Conservation (phyloP, 2,329 filamentous ascomycete species). For the Zalaria sp. region DNA sequence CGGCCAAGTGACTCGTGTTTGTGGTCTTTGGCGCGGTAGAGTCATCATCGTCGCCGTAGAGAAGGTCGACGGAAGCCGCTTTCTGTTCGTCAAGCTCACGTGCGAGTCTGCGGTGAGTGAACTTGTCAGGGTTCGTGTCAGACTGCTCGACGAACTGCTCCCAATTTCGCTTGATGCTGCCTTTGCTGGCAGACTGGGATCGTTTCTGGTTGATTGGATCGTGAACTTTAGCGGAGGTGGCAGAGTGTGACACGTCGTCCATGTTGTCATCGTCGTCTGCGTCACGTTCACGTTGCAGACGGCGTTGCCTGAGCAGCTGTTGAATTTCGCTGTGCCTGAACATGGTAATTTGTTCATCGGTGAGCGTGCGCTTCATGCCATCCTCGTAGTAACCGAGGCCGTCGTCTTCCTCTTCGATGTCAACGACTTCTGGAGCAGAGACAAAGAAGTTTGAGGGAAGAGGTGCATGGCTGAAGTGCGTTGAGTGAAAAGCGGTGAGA, state of each 20-base stretch:
- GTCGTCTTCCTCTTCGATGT: slow-evolving; percentile 44
- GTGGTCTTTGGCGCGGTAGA: not conserved
- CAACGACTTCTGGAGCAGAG: slow-evolving; percentile 7
- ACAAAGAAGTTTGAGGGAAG: slow-evolving; percentile 12
- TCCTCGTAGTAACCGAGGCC: slow-evolving; percentile 74
- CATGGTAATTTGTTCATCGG: slow-evolving; percentile 79
- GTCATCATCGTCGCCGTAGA: slow-evolving; percentile 24
- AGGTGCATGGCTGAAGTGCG: slow-evolving; percentile 21
- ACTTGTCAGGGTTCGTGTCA: slow-evolving; percentile 20
- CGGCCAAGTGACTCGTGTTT: not conserved
- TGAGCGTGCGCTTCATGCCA: slow-evolving; percentile 76
- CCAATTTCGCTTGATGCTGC: slow-evolving; percentile 18
- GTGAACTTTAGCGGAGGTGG: slow-evolving; percentile 1
- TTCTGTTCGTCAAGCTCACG: slow-evolving; percentile 29
- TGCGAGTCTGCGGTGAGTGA: slow-evolving; percentile 30
- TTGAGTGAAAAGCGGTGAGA: slow-evolving; percentile 21
- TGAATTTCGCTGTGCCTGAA: slow-evolving; percentile 84
- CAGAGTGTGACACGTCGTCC: not conserved
- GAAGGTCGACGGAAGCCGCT: slow-evolving; percentile 26
- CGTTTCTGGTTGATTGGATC: slow-evolving; percentile 1
- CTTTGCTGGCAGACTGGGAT: not conserved
- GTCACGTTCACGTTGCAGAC: slow-evolving; percentile 4
- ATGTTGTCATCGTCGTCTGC: not conserved
- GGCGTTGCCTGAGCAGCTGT: slow-evolving; percentile 35
- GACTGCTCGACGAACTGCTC: slow-evolving; percentile 20